Percentiles rank a stretch among this genome's conserved stretches.
phyloP scores from a whole-genome alignment of 768 basidiomycete species.

The Boletus reticuloceps region DNA sequence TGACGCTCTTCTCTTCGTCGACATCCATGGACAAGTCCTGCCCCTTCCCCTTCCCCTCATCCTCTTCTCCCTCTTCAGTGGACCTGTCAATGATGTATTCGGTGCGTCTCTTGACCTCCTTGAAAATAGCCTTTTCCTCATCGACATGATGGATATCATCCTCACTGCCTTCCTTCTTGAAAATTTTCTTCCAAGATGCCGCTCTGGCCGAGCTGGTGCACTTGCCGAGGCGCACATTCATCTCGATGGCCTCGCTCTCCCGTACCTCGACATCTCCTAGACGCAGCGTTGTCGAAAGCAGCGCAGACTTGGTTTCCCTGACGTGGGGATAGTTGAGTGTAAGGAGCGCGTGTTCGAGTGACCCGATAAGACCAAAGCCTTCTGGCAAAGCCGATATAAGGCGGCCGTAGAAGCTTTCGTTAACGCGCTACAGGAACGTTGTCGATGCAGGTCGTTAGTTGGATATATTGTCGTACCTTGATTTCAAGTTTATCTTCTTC shows the following conservation, averaged over 20 bases:
- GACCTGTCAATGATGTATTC: conserved; percentile 59
- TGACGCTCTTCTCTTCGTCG: conserved; percentile 33
- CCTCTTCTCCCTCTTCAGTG: conserved; percentile 32
- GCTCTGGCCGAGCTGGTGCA: conserved; percentile 70
- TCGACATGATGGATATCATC: conserved; percentile 27
- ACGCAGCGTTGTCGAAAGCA: conserved; percentile 63
- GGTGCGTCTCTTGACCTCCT: conserved; percentile 41
- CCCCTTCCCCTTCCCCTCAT: conserved; percentile 13
- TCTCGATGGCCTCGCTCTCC: conserved; percentile 69
- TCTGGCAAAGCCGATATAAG: conserved; percentile 39
- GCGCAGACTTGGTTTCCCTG: conserved; percentile 64
- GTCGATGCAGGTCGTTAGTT: background rate
- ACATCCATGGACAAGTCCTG: conserved; percentile 19
- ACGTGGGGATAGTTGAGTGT: conserved; percentile 49
- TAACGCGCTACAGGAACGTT: conserved; percentile 47
- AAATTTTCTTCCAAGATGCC: conserved; percentile 66
- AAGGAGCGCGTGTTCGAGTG: conserved; percentile 30
- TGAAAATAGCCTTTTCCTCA: conserved; percentile 33
- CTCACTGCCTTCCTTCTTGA: conserved; percentile 33
- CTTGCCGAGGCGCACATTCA: conserved; percentile 76
- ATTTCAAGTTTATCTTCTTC: conserved; percentile 68
- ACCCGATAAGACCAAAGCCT: conserved; percentile 25
- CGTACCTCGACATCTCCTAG: conserved; percentile 73
- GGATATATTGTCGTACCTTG: conserved; percentile 54
- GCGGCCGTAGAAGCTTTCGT: conserved; percentile 70